These are phyloP conservation scores for Sporothrix pseudoabietina DNA, from an alignment of 2,329 filamentous ascomycete genomes.

Conservation along the genomic window DNA sequence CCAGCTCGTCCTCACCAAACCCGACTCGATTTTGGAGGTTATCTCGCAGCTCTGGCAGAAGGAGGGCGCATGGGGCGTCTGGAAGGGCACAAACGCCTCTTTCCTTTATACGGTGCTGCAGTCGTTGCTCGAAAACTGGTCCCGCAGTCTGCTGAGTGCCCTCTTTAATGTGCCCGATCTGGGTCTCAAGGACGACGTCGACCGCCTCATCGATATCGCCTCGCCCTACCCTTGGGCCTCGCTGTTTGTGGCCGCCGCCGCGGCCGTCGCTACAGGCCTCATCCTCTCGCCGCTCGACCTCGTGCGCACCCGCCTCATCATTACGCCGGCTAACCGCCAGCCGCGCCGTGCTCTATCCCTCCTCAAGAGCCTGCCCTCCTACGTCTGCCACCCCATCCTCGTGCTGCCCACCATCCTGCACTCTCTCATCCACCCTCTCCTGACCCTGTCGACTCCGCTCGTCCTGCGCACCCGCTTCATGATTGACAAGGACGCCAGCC, in stretches of 20 bases:
- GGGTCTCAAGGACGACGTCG: conserved; percentile 72
- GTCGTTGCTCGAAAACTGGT: conserved; percentile 88
- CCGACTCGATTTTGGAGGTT: conserved; percentile 83
- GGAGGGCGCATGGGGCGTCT: conserved; percentile 87
- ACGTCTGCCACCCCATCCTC: conserved; percentile 69
- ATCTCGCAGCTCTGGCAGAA: conserved; percentile 86
- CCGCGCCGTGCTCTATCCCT: conserved; percentile 78
- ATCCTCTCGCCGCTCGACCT: conserved; percentile 86
- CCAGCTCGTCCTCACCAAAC: conserved; percentile 69
- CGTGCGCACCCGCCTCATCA: conserved; percentile 82
- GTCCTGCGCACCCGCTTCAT: conserved; percentile 81
- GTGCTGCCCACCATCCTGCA: conserved; percentile 84
- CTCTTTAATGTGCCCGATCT: conserved; percentile 87
- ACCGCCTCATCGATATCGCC: conserved; percentile 71
- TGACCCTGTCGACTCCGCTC: conserved; percentile 80
- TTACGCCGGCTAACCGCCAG: conserved; percentile 75
- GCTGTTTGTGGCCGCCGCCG: conserved; percentile 68
- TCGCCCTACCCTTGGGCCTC: conserved; percentile 82
- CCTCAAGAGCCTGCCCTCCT: conserved; percentile 76
- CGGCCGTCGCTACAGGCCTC: conserved; percentile 72
- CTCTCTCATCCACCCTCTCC: conserved; percentile 78
- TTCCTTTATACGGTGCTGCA: conserved; percentile 89
- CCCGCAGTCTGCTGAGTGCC: conserved; percentile 84
- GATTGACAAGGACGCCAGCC: conserved; percentile 79
- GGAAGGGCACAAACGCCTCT: conserved; percentile 90